These are phyloP conservation scores for Colletotrichum tamarilloi DNA, from an alignment of 2,329 filamentous ascomycete genomes.

Conservation along the genomic window DNA sequence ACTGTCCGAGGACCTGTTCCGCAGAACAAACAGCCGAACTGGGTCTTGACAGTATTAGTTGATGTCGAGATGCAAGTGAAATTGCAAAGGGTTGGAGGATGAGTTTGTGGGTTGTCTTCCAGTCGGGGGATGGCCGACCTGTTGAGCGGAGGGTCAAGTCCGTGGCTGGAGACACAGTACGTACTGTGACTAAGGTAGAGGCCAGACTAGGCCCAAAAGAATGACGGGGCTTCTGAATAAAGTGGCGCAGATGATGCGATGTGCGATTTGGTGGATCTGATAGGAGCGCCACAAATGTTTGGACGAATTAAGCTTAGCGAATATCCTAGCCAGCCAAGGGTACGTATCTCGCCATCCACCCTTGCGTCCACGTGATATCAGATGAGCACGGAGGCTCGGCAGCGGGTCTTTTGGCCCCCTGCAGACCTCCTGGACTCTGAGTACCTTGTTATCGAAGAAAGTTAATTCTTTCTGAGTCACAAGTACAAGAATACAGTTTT, in stretches of 20 bases:
- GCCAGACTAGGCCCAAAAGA: not conserved
- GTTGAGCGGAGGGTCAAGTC: not conserved
- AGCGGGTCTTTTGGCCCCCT: constrained; percentile 13
- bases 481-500: too few relatives aligned
- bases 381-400: constrained; percentile 12
- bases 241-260: constrained; percentile 25
- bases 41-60: not conserved
- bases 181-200: not conserved
- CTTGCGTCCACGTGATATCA: not conserved
- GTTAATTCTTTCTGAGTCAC: too few relatives aligned
- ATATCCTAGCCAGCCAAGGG: not conserved
- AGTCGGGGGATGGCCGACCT: constrained; percentile 15
- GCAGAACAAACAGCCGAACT: not conserved
- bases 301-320: constrained; percentile 23
- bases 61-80: not conserved
- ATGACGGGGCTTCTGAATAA: not conserved
- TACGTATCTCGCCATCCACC: not conserved
- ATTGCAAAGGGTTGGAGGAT: constrained; percentile 4
- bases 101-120: constrained; percentile 9
- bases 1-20: too few relatives aligned
- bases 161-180: not conserved
- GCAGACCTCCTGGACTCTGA: constrained; percentile 9
- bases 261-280: not conserved
- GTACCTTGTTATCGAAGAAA: too few relatives aligned
- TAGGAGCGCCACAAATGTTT: constrained; percentile 1